These are phyloP conservation scores for Corylus heterophylla DNA, from an alignment of 306 rosid genomes.

Conservation along the genomic window DNA sequence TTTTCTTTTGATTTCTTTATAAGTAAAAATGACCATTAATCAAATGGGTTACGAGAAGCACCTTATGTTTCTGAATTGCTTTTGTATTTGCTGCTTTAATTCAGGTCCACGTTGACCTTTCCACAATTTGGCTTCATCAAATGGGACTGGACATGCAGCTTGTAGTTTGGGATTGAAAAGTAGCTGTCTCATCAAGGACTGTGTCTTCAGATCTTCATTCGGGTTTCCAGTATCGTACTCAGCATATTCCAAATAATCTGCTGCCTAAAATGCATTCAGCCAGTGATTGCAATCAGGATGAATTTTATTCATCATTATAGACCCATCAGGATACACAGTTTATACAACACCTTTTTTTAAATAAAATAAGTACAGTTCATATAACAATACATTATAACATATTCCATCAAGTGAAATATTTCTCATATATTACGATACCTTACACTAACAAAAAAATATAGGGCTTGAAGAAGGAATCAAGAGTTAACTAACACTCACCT, in stretches of 20 bases:
- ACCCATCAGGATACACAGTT: neutral
- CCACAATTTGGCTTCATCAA: slow-evolving; percentile 98
- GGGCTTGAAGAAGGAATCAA: neutral
- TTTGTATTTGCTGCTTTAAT: slow-evolving; percentile 82
- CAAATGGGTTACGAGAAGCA: slow-evolving; percentile 26
- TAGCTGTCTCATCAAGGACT: slow-evolving; percentile 75
- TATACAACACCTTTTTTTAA: neutral
- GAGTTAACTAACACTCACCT: slow-evolving; percentile 52
- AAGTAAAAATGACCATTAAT: slow-evolving; percentile 5
- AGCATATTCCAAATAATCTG: slow-evolving; percentile 88
- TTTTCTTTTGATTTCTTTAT: neutral
- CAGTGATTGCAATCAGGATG: slow-evolving; percentile 22
- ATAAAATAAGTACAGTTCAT: neutral
- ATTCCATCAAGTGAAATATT: neutral
- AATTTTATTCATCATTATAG: neutral
- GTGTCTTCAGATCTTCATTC: slow-evolving; percentile 76
- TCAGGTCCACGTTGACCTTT: slow-evolving; percentile 95
- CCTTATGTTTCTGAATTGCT: slow-evolving; percentile 96
- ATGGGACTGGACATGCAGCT: slow-evolving; percentile 97
- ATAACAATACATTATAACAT: neutral
- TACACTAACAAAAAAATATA: neutral
- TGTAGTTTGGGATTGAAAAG: slow-evolving; percentile 76
- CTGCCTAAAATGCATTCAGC: slow-evolving; percentile 62
- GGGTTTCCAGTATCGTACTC: slow-evolving; percentile 83
- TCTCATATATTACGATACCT: neutral